Evolutionary conservation across 164 flowering plant genomes (phyloP).

Genomic region (Chimonanthus salicifolius): DNA sequence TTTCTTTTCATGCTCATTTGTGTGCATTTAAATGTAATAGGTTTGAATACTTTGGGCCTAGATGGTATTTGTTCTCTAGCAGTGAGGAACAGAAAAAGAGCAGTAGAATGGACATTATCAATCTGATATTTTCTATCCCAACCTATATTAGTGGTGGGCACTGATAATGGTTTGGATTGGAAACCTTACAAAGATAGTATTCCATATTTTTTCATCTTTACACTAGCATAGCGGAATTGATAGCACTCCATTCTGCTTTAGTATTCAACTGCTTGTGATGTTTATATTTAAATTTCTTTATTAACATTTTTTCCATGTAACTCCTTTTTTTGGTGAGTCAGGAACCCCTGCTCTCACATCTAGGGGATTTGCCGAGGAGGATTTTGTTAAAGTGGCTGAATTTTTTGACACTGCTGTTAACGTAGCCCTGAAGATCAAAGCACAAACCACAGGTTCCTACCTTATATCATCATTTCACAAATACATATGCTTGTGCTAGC

Average conservation of each 20-base stretch:
- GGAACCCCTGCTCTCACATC: slow-evolving; percentile 99
- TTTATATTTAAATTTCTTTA: too few species aligned
- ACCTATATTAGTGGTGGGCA: background rate
- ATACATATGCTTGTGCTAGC: background rate
- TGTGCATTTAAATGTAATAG: background rate
- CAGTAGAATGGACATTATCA: background rate
- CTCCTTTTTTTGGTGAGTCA: slow-evolving; percentile 24
- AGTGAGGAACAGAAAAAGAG: background rate
- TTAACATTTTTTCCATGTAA: background rate
- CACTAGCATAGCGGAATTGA: too few species aligned
- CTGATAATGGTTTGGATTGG: background rate
- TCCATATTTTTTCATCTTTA: too few species aligned
- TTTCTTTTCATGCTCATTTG: background rate
- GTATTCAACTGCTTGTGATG: too few species aligned
- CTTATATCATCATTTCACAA: background rate
- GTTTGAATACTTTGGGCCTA: background rate
- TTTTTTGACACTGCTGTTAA: slow-evolving; percentile 84
- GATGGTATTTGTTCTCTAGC: background rate
- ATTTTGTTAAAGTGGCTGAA: slow-evolving; percentile 88
- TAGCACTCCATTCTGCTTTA: too few species aligned
- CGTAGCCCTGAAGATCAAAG: slow-evolving; percentile 78
- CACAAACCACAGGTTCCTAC: slow-evolving; percentile 59
- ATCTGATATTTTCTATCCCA: background rate
- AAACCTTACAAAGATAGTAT: too few species aligned
- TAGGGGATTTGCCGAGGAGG: slow-evolving; percentile 91